A percentile compares a stretch with the other conserved stretches of the same genome.
Conservation (phyloP, 225 moss, liverwort and hornwort species). For the Polytrichum formosum region DNA sequence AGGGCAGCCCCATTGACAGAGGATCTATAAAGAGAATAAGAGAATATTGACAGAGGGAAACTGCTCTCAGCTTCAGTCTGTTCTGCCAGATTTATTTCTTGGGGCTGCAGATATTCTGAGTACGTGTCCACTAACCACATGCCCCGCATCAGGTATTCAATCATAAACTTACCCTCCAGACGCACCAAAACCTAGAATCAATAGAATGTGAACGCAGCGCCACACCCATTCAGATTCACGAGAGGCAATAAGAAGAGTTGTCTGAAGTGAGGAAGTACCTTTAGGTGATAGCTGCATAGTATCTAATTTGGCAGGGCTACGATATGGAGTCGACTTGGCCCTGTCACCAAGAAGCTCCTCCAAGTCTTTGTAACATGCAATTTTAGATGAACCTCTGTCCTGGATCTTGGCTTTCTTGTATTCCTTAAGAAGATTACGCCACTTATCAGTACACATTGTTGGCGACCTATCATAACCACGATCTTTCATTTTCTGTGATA, state of each 20-base stretch:
- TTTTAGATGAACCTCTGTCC: conserved; percentile 87
- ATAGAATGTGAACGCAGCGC: neutral
- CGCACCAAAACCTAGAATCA: neutral
- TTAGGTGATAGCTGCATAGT: conserved; percentile 37
- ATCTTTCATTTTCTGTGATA: conserved; percentile 90
- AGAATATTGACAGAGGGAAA: too few relatives aligned
- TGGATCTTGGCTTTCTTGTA: conserved; percentile 91
- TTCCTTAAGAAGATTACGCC: conserved; percentile 97
- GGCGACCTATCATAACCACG: conserved; percentile 92
- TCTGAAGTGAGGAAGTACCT: conserved; percentile 18
- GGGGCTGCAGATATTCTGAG: too few relatives aligned
- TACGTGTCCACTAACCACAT: too few relatives aligned
- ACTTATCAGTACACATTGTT: conserved; percentile 98
- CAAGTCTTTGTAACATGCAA: conserved; percentile 93
- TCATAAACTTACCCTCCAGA: neutral
- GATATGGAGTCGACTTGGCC: conserved; percentile 58
- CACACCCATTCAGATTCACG: neutral
- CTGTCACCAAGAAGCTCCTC: conserved; percentile 89
- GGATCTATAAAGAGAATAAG: too few relatives aligned
- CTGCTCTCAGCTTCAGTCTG: too few relatives aligned
- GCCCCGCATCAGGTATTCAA: too few relatives aligned
- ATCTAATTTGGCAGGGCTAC: conserved; percentile 53
- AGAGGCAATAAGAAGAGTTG: neutral
- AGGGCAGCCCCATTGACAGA: too few relatives aligned
- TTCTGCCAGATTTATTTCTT: too few relatives aligned